Evolutionary conservation across 2,329 filamentous ascomycete species (phyloP).

Genomic region (Xylariaceae sp.): DNA sequence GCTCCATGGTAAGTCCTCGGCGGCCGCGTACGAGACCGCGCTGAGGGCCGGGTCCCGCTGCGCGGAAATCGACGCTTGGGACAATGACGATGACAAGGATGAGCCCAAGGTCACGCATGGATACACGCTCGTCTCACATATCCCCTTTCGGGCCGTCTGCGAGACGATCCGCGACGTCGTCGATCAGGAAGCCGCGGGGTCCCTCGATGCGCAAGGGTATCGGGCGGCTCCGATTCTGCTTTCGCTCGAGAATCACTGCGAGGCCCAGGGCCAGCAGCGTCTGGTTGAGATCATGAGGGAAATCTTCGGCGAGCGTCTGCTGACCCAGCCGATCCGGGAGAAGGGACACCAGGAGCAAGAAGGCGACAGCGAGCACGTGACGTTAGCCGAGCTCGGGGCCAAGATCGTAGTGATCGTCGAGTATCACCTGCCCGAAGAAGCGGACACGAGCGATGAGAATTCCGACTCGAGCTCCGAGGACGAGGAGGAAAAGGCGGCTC

Average conservation of each 20-base stretch:
- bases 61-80: constrained; percentile 76
- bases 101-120: constrained; percentile 74
- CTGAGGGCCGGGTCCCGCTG: constrained; percentile 66
- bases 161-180: constrained; percentile 65
- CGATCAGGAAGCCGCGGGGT: constrained; percentile 57
- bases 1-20: constrained; percentile 65
- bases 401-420: constrained; percentile 71
- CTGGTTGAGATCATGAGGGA: constrained; percentile 68
- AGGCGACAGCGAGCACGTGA: constrained; percentile 55
- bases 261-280: constrained; percentile 58
- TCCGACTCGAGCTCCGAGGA: constrained; percentile 41
- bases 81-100: constrained; percentile 59
- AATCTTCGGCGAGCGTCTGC: constrained; percentile 61
- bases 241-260: constrained; percentile 71
- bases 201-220: constrained; percentile 42
- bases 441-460: constrained; percentile 43
- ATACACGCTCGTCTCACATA: constrained; percentile 68
- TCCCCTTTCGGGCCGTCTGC: constrained; percentile 66
- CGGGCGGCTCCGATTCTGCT: constrained; percentile 61
- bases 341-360: constrained; percentile 60
- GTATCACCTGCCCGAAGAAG: constrained; percentile 61
- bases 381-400: constrained; percentile 59
- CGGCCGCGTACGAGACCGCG: constrained; percentile 64
- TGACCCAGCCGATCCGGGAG: constrained; percentile 59
- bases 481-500: constrained; percentile 49